These are phyloP conservation scores for Daphne laureola DNA, from an alignment of 441 rosid species.

Conservation along the genomic window DNA sequence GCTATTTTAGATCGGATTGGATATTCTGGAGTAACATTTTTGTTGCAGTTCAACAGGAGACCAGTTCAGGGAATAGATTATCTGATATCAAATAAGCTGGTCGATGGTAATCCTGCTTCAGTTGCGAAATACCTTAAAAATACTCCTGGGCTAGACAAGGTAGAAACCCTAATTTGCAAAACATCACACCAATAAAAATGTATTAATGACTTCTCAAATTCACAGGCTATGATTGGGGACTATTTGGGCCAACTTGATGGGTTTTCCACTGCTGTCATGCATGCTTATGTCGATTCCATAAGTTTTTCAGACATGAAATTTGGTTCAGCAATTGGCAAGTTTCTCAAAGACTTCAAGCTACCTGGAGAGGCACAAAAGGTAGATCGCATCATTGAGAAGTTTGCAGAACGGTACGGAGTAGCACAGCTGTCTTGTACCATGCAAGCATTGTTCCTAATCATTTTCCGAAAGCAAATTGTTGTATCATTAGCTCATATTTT, in stretches of 20 bases:
- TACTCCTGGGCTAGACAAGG: constrained; percentile 81
- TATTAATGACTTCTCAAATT: constrained; percentile 29
- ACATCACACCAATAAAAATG: constrained; percentile 13
- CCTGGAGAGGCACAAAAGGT: constrained; percentile 99
- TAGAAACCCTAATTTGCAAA: constrained; percentile 20
- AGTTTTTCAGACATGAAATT: constrained; percentile 86
- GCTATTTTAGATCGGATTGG: too few relatives aligned
- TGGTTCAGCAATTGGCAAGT: constrained; percentile 84
- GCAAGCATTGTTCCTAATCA: constrained; percentile 5
- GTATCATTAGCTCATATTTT: background rate
- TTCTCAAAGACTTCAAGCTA: constrained; percentile 94
- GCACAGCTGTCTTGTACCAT: background rate
- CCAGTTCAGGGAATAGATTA: constrained; percentile 75
- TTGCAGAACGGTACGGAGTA: constrained; percentile 82
- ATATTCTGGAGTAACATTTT: too few relatives aligned
- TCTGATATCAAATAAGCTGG: constrained; percentile 74
- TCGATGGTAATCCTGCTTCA: constrained; percentile 74
- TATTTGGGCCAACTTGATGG: constrained; percentile 97
- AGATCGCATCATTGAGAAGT: constrained; percentile 98
- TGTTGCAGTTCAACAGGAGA: constrained; percentile 88
- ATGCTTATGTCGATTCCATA: constrained; percentile 92
- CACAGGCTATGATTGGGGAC: constrained; percentile 96
- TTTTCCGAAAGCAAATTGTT: background rate
- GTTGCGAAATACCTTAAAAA: constrained; percentile 85
- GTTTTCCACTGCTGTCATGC: constrained; percentile 99